Percentiles rank a stretch among this genome's conserved stretches.
Evolutionary conservation across 768 basidiomycete genomes (phyloP).

Genomic region (Leccinellum luteum): DNA sequence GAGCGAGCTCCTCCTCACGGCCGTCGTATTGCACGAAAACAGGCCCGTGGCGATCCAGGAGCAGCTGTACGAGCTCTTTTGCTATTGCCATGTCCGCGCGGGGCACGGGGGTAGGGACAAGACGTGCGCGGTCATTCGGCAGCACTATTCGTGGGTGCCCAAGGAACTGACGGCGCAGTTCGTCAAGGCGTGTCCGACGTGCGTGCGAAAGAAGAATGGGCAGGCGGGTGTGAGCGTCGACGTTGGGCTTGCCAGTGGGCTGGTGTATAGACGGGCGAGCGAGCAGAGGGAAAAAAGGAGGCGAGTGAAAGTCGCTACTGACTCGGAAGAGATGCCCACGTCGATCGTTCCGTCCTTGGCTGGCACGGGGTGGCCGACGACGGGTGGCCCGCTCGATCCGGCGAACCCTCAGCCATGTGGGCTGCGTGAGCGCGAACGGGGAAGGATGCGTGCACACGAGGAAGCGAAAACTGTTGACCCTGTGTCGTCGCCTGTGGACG

Average conservation of each 20-base stretch:
- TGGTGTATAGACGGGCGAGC: background rate
- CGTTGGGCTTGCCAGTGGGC: background rate
- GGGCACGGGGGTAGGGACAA: conserved; percentile 79
- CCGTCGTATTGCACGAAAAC: conserved; percentile 68
- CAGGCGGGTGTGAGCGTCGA: conserved; percentile 16
- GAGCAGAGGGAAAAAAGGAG: background rate
- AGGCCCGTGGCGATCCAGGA: conserved; percentile 75
- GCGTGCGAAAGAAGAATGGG: conserved; percentile 46
- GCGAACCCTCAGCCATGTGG: conserved; percentile 17
- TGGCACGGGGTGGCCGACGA: conserved; percentile 17
- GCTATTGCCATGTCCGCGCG: conserved; percentile 63
- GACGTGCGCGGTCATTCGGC: conserved; percentile 63
- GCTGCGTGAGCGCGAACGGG: background rate
- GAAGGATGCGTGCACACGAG: background rate
- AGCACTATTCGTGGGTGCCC: conserved; percentile 79
- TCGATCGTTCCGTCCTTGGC: background rate
- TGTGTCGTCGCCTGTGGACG: background rate
- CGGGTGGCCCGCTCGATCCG: conserved; percentile 29
- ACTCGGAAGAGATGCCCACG: background rate
- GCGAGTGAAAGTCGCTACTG: background rate
- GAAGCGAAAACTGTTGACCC: background rate
- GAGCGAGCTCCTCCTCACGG: conserved; percentile 13
- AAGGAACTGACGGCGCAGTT: conserved; percentile 81
- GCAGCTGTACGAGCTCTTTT: conserved; percentile 75
- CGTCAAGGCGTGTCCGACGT: conserved; percentile 78